phyloP scores from a whole-genome alignment of 768 basidiomycete species.

The Cyclocybe cylindracea region DNA sequence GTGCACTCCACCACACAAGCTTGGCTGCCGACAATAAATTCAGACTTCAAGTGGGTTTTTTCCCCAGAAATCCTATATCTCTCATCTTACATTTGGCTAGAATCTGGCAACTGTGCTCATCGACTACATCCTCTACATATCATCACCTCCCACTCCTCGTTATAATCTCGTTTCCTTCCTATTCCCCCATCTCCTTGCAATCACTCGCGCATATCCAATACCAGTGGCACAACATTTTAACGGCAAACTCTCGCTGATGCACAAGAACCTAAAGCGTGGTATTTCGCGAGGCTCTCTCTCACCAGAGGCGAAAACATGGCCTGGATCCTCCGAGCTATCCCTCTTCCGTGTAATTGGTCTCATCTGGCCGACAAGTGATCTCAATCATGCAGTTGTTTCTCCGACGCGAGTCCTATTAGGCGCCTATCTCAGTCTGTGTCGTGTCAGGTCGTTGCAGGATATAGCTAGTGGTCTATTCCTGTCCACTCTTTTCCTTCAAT shows the following conservation, averaged over 20 bases:
- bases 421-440: constrained; percentile 84
- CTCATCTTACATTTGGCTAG: constrained; percentile 37
- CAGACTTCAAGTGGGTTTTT: constrained; percentile 76
- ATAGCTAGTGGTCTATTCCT: constrained; percentile 87
- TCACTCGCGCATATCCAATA: constrained; percentile 81
- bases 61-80: background rate
- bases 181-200: constrained; percentile 74
- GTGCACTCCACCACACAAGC: constrained; percentile 89
- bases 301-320: constrained; percentile 79
- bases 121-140: constrained; percentile 83
- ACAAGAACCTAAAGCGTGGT: constrained; percentile 89
- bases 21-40: constrained; percentile 89
- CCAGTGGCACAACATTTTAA: constrained; percentile 78
- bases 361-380: constrained; percentile 93
- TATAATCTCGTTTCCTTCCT: constrained; percentile 64
- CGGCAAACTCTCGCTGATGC: constrained; percentile 84
- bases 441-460: constrained; percentile 75
- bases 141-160: constrained; percentile 61
- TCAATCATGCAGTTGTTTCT: constrained; percentile 86
- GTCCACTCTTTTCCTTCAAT: constrained; percentile 82
- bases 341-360: constrained; percentile 79
- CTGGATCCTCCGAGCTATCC: constrained; percentile 78
- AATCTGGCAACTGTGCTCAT: constrained; percentile 75
- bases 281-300: constrained; percentile 67
- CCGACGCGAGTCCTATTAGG: constrained; percentile 88